These are phyloP conservation scores for Schizosaccharomyces octosporus DNA, from an alignment of 805 yeast species.

Conservation along the genomic window DNA sequence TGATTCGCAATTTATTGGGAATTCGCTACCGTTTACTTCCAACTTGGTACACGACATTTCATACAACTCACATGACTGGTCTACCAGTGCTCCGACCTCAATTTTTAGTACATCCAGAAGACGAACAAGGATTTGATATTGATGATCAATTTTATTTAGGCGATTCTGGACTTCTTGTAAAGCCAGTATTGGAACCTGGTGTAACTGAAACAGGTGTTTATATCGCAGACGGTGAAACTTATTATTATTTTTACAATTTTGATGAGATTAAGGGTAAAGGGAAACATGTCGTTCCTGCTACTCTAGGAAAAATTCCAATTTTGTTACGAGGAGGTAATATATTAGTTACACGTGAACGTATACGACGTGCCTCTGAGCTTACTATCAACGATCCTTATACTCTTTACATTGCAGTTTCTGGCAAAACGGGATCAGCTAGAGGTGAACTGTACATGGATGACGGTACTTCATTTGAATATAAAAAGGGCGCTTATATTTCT, in stretches of 20 bases:
- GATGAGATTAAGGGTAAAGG: constrained; percentile 18
- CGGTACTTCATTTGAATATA: constrained; percentile 44
- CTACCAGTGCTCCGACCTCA: constrained; percentile 30
- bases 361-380: constrained; percentile 53
- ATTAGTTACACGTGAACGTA: constrained; percentile 39
- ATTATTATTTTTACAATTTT: constrained; percentile 16
- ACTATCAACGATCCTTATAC: constrained; percentile 68
- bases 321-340: constrained; percentile 60
- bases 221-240: constrained; percentile 22
- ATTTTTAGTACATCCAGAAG: constrained; percentile 12
- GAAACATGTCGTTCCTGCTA: constrained; percentile 18
- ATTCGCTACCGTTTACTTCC: constrained; percentile 62
- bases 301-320: constrained; percentile 43
- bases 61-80: constrained; percentile 34
- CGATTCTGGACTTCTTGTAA: constrained; percentile 41
- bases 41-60: constrained; percentile 53
- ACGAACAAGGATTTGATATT: constrained; percentile 25
- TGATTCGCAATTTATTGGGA: constrained; percentile 44
- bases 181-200: constrained; percentile 48
- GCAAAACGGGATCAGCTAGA: constrained; percentile 22
- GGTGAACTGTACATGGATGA: constrained; percentile 60
- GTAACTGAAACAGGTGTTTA: constrained; percentile 19
- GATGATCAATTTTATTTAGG: constrained; percentile 76
- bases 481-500: constrained; percentile 25
- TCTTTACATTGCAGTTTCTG: constrained; percentile 30